Conservation (phyloP, 1,284 basidiomycete species). For the Hypsizygus ulmarius region DNA sequence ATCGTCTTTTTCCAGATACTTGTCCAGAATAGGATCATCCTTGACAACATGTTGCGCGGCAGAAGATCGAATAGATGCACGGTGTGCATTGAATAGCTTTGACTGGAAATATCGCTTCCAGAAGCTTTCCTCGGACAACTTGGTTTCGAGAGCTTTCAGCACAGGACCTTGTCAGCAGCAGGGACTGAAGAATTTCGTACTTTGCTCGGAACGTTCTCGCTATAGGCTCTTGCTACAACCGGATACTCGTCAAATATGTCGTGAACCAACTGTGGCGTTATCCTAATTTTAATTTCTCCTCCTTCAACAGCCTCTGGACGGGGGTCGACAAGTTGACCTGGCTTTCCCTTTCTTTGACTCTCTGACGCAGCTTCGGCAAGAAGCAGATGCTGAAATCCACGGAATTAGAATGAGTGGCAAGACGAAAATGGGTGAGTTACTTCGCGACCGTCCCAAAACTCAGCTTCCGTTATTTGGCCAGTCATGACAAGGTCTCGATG, state of each 20-base stretch:
- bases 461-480: constrained; percentile 83
- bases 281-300: constrained; percentile 85
- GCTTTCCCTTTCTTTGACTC: constrained; percentile 77
- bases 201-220: constrained; percentile 87
- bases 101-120: constrained; percentile 98
- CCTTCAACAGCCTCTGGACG: constrained; percentile 77
- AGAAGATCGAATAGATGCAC: constrained; percentile 87
- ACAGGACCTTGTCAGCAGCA: constrained; percentile 8
- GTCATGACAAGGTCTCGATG: constrained; percentile 85
- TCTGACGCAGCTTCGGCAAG: constrained; percentile 69
- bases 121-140: constrained; percentile 89
- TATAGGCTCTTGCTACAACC: constrained; percentile 88
- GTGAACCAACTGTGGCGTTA: constrained; percentile 90
- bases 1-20: constrained; percentile 92
- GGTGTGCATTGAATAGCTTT: constrained; percentile 91
- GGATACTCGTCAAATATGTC: constrained; percentile 99
- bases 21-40: constrained; percentile 93
- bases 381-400: constrained; percentile 55
- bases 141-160: constrained; percentile 14
- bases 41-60: constrained; percentile 83
- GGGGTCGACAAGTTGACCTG: constrained; percentile 87
- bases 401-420: constrained; percentile 4
- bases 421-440: constrained; percentile 38
- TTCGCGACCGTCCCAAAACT: constrained; percentile 95
- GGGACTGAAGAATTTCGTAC: constrained; percentile 38